phyloP scores from a whole-genome alignment of 2,329 filamentous ascomycete genomes.

The Stachybotrys elegans region DNA sequence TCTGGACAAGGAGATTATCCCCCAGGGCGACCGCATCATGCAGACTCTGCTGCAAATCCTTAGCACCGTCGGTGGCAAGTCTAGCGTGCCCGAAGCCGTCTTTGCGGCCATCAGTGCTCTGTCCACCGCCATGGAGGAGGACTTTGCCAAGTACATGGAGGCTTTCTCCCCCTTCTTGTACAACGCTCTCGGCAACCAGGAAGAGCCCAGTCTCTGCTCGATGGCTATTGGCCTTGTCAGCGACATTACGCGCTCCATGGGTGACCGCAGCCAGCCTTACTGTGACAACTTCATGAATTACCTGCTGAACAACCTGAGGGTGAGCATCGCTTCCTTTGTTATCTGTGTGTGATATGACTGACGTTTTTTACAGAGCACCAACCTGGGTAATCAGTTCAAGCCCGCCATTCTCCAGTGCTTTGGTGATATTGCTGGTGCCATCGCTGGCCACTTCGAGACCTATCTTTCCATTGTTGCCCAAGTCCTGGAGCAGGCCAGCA shows the following conservation, averaged over 20 bases:
- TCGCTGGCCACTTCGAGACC: conserved; percentile 84
- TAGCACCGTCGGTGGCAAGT: conserved; percentile 72
- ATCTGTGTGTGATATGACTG: conserved; percentile 9
- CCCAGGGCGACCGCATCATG: conserved; percentile 93
- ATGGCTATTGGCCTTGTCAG: conserved; percentile 97
- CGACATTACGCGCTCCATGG: conserved; percentile 89
- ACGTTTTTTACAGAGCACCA: conserved; percentile 56
- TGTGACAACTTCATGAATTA: conserved; percentile 99
- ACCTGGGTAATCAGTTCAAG: conserved; percentile 94
- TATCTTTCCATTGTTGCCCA: conserved; percentile 90
- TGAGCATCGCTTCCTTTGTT: conserved; percentile 34
- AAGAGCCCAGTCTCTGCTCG: conserved; percentile 88
- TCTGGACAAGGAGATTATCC: conserved; percentile 83
- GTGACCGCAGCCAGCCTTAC: conserved; percentile 86
- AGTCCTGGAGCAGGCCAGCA: conserved; percentile 88
- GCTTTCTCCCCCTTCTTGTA: conserved; percentile 88
- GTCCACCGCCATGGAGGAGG: conserved; percentile 83
- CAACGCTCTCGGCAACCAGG: conserved; percentile 90
- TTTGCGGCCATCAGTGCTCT: conserved; percentile 92
- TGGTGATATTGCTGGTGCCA: conserved; percentile 93
- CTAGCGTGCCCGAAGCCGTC: conserved; percentile 87
- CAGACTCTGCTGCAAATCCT: conserved; percentile 78
- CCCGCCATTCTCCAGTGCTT: conserved; percentile 97
- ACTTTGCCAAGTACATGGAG: conserved; percentile 97
- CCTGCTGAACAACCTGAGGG: conserved; percentile 83